Evolutionary conservation across 2,329 filamentous ascomycete species (phyloP), one percentile per base, ranked within the genome.

Genomic region (Bertia moriformis): DNA sequence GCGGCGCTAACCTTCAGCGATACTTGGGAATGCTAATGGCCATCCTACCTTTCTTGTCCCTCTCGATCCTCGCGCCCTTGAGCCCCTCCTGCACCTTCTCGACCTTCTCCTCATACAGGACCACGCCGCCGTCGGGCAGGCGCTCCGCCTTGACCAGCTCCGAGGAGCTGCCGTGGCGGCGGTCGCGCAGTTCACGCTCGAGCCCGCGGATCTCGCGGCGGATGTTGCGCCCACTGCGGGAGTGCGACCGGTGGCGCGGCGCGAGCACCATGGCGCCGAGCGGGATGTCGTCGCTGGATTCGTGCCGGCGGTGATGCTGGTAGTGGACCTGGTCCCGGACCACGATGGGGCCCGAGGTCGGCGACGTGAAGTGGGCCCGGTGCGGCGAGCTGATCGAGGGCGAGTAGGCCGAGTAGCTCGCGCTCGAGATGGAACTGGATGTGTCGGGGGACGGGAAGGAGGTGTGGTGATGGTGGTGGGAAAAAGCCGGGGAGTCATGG

Each of bases 21-120:
- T 76, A 71, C 64, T 78, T 76, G 53, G 82, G 83, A 60, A 84
- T 73, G 66, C 82, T 83, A 65, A 88, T 78, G 67, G 78, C 75
- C 76, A 91, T 78, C 83, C 80, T 91, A 93, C 88, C 87, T 87
- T 84, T 91, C 69, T 81, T 81, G 64, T 95, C 86, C 68, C 83
- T 86, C 63, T 86, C 83, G 51, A 94, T 76, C 49, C 81, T 69
- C 45, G 83, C 65, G 40, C 72, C 72, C 54, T 63, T 69, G 51
- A 61, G 61, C 38, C 64, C 62, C 49, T 70, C 67, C 46, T 69
- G 63, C 39, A 73, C 56, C 50, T 60, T 64, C 57, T 77, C 71
- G 46, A 77, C 57, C 49, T 65, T 56, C 47, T 78, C 69, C 59
- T 75, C 67, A 45, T 77, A 79, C 33, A 83, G 56, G 36, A 83